Percentiles rank a stretch among this genome's conserved stretches.
phyloP scores from a whole-genome alignment of 331 rosid species.

The Pyrus hybrid region DNA sequence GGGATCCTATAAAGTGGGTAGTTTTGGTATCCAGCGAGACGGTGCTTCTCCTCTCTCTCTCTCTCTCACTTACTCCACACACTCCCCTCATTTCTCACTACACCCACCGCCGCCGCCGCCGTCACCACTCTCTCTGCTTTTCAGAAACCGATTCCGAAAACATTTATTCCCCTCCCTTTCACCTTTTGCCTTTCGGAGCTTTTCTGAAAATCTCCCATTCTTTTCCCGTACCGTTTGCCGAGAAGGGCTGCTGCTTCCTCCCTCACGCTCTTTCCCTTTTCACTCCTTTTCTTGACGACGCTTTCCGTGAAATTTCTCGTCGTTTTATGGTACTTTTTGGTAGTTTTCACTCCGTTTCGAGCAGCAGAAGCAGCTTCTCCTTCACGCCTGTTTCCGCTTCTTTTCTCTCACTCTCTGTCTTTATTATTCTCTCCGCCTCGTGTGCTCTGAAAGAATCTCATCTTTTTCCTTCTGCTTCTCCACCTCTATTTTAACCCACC shows the following conservation, averaged over 20 bases:
- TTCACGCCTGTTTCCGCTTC: slow-evolving; percentile 26
- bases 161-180: slow-evolving; percentile 36
- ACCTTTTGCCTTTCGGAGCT: slow-evolving; percentile 12
- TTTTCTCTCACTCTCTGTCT: slow-evolving; percentile 11
- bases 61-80: background rate
- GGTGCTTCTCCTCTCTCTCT: slow-evolving; percentile 3
- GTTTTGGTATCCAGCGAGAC: slow-evolving; percentile 10
- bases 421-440: slow-evolving; percentile 43
- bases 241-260: background rate
- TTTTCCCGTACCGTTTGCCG: slow-evolving; percentile 26
- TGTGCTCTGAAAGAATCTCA: slow-evolving; percentile 33
- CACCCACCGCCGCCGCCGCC: background rate
- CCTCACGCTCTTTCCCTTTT: slow-evolving; percentile 7
- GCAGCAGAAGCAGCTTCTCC: slow-evolving; percentile 24
- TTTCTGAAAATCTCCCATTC: slow-evolving; percentile 10
- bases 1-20: slow-evolving; percentile 53
- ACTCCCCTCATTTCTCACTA: background rate
- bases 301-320: slow-evolving; percentile 56
- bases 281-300: slow-evolving; percentile 3
- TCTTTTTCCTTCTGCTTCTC: background rate
- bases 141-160: slow-evolving; percentile 7
- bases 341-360: slow-evolving; percentile 27
- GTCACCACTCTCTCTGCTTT: background rate
- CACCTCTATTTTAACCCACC: slow-evolving; percentile 10
- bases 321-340: slow-evolving; percentile 32